phyloP scores from a whole-genome alignment of 2,329 filamentous ascomycete species.

The Juglanconis juglandina region DNA sequence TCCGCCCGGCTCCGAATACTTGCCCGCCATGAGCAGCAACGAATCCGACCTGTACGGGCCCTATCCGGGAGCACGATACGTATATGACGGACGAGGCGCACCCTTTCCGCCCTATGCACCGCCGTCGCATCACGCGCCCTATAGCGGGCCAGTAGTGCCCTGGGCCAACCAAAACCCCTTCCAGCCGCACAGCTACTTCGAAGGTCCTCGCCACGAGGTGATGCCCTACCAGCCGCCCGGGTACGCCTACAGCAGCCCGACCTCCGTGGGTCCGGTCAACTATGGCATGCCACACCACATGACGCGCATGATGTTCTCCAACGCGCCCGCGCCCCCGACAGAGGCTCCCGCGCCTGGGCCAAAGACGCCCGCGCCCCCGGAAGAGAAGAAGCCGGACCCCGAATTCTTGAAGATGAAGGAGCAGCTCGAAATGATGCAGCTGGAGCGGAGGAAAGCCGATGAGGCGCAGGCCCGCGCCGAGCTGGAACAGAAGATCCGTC shows the following conservation, averaged over 20 bases:
- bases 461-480: constrained; percentile 43
- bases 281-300: constrained; percentile 32
- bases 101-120: constrained; percentile 40
- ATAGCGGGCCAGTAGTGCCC: constrained; percentile 45
- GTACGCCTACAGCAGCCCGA: constrained; percentile 29
- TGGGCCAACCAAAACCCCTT: constrained; percentile 45
- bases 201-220: constrained; percentile 44
- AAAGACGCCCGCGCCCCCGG: constrained; percentile 37
- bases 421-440: constrained; percentile 51
- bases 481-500: constrained; percentile 41
- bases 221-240: constrained; percentile 44
- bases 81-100: constrained; percentile 32
- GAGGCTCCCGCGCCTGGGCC: constrained; percentile 36
- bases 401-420: constrained; percentile 61
- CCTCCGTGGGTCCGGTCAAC: constrained; percentile 17
- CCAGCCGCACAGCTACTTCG: constrained; percentile 37
- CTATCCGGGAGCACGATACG: constrained; percentile 16
- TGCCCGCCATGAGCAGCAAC: constrained; percentile 54
- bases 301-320: constrained; percentile 37
- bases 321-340: constrained; percentile 39
- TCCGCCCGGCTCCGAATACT: constrained; percentile 6
- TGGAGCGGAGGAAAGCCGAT: constrained; percentile 42
- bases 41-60: constrained; percentile 59
- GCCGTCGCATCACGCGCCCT: constrained; percentile 27
- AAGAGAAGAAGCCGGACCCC: constrained; percentile 41